Conservation (phyloP, 163 green algal species). For the Chlamydomonas reinhardtii region DNA sequence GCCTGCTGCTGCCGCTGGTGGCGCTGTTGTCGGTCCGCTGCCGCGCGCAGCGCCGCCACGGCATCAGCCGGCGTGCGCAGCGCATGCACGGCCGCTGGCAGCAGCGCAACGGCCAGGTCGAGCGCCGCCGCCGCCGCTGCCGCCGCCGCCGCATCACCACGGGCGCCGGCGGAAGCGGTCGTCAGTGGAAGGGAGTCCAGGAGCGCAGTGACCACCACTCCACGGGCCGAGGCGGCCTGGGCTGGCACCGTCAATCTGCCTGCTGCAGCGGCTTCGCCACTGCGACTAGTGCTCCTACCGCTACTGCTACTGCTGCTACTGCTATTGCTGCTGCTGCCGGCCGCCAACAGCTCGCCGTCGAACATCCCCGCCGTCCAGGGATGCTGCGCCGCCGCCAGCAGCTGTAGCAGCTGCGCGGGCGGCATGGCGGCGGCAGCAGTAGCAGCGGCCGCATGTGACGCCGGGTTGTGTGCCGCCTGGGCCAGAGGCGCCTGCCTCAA, state of each 20-base stretch:
- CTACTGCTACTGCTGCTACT: no score
- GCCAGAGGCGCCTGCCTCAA: no score
- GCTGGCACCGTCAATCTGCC: background rate
- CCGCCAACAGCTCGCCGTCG: background rate
- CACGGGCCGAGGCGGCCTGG: no score
- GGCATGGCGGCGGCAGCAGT: background rate
- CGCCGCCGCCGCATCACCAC: no score
- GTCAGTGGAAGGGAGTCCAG: no score
- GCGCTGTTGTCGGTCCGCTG: background rate
- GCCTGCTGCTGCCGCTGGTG: no score
- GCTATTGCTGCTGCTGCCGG: background rate
- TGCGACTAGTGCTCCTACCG: no score
- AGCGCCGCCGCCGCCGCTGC: no score
- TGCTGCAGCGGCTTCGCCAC: no score
- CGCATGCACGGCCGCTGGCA: background rate
- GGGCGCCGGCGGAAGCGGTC: no score
- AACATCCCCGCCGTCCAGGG: slow-evolving; percentile 21
- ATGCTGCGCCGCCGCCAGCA: slow-evolving; percentile 17
- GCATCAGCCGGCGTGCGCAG: background rate
- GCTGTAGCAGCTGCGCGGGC: background rate
- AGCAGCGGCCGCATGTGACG: background rate
- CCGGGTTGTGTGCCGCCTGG: background rate
- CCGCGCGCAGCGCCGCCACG: background rate
- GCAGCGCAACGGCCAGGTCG: background rate
- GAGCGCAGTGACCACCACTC: no score